These are phyloP conservation scores for Taphrina populina DNA, from an alignment of 1,139 yeast genomes.

Conservation along the genomic window DNA sequence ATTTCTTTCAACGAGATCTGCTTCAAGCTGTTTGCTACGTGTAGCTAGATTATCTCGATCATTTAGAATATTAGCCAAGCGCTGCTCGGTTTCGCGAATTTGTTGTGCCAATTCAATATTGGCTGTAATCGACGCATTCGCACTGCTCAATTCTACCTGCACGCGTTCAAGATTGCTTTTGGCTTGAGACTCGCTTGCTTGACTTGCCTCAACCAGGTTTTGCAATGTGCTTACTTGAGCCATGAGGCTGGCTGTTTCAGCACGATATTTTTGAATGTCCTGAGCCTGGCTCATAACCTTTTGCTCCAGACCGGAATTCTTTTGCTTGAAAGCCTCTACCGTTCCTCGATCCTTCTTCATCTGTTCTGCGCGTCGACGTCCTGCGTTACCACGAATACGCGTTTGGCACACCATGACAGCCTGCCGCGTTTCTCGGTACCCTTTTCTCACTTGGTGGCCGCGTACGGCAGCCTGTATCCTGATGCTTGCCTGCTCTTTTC, in stretches of 20 bases:
- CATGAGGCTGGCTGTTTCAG: not conserved
- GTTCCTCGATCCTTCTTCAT: slow-evolving; percentile 60
- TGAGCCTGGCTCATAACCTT: slow-evolving; percentile 47
- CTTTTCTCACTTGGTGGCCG: slow-evolving; percentile 59
- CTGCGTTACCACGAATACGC: slow-evolving; percentile 60
- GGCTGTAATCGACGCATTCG: not conserved
- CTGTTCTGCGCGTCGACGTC: slow-evolving; percentile 58
- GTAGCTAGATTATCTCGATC: not conserved
- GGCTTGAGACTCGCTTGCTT: not conserved
- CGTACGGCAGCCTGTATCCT: slow-evolving; percentile 70
- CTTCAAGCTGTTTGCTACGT: not conserved
- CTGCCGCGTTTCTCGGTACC: slow-evolving; percentile 56
- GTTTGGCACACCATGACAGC: slow-evolving; percentile 64
- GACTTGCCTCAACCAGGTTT: slow-evolving; percentile 2
- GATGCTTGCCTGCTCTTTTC: slow-evolving; percentile 64
- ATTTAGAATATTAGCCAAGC: not conserved
- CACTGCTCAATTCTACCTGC: slow-evolving; percentile 1
- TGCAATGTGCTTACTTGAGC: slow-evolving; percentile 8
- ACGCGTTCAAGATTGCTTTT: not conserved
- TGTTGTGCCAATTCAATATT: not conserved
- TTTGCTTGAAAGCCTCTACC: slow-evolving; percentile 44
- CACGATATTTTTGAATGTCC: slow-evolving; percentile 16
- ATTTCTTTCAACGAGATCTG: not conserved
- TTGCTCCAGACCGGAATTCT: slow-evolving; percentile 46
- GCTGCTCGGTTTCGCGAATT: slow-evolving; percentile 1